A percentile compares a stretch with the other conserved stretches of the same genome.
These are phyloP conservation scores for Phytophthora megakarya DNA, from an alignment of 352 stramenopile genomes.

Conservation along the genomic window DNA sequence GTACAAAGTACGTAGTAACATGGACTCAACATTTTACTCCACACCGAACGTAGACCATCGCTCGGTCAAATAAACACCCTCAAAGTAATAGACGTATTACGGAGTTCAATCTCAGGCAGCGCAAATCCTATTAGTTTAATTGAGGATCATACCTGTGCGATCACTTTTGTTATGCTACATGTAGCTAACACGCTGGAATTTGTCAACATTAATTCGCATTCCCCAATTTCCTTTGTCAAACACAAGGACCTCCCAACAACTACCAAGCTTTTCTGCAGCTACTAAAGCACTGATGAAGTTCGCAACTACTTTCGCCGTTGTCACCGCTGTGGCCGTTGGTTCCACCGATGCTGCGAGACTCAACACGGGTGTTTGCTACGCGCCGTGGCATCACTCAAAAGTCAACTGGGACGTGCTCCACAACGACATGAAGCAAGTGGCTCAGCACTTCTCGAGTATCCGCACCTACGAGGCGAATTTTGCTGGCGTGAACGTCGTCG, in stretches of 20 bases:
- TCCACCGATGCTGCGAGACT: constrained; percentile 10
- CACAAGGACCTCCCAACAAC: constrained; percentile 17
- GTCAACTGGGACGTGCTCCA: background rate
- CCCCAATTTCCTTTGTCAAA: constrained; percentile 22
- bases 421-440: background rate
- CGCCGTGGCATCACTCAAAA: background rate
- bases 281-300: constrained; percentile 31
- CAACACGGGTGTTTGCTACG: constrained; percentile 16
- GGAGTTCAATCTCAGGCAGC: too few relatives aligned
- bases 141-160: too few relatives aligned
- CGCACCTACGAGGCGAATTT: background rate
- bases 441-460: background rate
- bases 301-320: constrained; percentile 13
- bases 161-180: too few relatives aligned
- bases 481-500: background rate
- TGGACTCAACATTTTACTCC: too few relatives aligned
- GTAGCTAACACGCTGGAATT: too few relatives aligned
- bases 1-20: too few relatives aligned
- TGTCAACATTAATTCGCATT: constrained; percentile 17
- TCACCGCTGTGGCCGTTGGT: constrained; percentile 2
- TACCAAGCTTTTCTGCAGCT: constrained; percentile 27
- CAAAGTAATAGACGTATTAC: too few relatives aligned
- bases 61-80: too few relatives aligned
- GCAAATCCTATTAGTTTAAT: too few relatives aligned
- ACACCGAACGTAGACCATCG: too few relatives aligned